Evolutionary conservation across 2,329 filamentous ascomycete species (phyloP).

Genomic region (Didymella sp.): DNA sequence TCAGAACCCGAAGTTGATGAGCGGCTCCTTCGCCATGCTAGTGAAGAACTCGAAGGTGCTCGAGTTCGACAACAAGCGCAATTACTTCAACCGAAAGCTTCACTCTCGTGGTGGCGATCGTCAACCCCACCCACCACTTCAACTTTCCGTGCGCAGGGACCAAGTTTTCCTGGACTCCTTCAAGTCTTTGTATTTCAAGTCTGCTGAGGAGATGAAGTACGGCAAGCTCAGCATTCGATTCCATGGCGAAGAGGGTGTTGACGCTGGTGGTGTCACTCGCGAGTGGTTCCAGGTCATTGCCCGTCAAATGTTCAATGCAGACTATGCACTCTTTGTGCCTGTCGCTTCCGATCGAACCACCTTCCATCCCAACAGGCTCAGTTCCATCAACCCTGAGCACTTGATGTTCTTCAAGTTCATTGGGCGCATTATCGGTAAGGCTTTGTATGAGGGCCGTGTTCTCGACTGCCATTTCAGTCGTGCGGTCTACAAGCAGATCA

Average conservation of each 20-base stretch:
- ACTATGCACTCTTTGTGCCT: conserved; percentile 94
- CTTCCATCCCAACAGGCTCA: conserved; percentile 96
- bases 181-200: conserved; percentile 97
- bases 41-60: conserved; percentile 99
- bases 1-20: conserved; percentile 98
- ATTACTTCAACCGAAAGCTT: conserved; percentile 95
- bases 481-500: conserved; percentile 96
- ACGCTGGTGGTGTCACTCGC: conserved; percentile 94
- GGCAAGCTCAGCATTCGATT: conserved; percentile 98
- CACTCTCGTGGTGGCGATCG: conserved; percentile 74
- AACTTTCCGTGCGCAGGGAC: conserved; percentile 88
- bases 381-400: conserved; percentile 93
- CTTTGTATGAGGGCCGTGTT: conserved; percentile 92
- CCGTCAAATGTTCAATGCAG: conserved; percentile 98
- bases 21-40: conserved; percentile 91
- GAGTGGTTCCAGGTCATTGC: conserved; percentile 99
- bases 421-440: conserved; percentile 96
- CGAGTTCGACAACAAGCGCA: conserved; percentile 99
- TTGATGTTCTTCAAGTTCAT: conserved; percentile 99
- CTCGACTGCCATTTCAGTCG: conserved; percentile 99
- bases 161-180: conserved; percentile 98
- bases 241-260: conserved; percentile 95
- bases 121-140: conserved; percentile 76
- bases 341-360: conserved; percentile 97
- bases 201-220: conserved; percentile 96